phyloP scores from a whole-genome alignment of 257 asterid genomes.

The Solanum tarapatanum region DNA sequence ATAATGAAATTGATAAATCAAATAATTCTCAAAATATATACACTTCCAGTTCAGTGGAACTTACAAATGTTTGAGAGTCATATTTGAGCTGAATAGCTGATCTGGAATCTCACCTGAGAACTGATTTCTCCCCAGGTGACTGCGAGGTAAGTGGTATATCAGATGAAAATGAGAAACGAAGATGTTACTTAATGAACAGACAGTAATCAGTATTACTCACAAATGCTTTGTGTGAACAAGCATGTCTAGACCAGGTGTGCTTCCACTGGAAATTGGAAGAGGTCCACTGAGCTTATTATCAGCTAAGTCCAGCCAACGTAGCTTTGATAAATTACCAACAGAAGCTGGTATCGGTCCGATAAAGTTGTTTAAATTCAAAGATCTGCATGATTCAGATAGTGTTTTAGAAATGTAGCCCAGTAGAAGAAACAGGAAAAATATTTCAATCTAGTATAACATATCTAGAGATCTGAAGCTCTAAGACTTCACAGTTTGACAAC shows the following conservation, averaged over 20 bases:
- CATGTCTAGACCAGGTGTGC: conserved; percentile 78
- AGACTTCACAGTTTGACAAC: neutral
- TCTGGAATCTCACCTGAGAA: conserved; percentile 69
- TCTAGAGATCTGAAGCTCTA: neutral
- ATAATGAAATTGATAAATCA: neutral
- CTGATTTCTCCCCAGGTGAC: conserved; percentile 76
- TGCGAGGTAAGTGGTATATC: conserved; percentile 16
- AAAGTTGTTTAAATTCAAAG: conserved; percentile 63
- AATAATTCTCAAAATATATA: neutral
- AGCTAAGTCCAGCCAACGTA: conserved; percentile 78
- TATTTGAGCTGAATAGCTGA: conserved; percentile 45
- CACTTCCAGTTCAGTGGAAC: conserved; percentile 9
- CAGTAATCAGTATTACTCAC: conserved; percentile 22
- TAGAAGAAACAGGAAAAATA: neutral
- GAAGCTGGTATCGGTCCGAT: conserved; percentile 69
- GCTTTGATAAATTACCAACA: conserved; percentile 44
- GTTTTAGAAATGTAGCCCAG: neutral
- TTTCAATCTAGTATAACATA: neutral
- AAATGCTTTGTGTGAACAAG: conserved; percentile 61
- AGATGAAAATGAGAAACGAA: neutral
- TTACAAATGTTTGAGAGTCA: conserved; percentile 75
- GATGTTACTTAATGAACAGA: neutral
- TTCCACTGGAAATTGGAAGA: conserved; percentile 65
- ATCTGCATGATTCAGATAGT: conserved; percentile 29
- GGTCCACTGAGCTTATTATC: conserved; percentile 65